Percentiles rank a stretch among this genome's conserved stretches.
These are phyloP conservation scores for Omphalea diandra DNA, from an alignment of 441 rosid genomes.

Conservation along the genomic window DNA sequence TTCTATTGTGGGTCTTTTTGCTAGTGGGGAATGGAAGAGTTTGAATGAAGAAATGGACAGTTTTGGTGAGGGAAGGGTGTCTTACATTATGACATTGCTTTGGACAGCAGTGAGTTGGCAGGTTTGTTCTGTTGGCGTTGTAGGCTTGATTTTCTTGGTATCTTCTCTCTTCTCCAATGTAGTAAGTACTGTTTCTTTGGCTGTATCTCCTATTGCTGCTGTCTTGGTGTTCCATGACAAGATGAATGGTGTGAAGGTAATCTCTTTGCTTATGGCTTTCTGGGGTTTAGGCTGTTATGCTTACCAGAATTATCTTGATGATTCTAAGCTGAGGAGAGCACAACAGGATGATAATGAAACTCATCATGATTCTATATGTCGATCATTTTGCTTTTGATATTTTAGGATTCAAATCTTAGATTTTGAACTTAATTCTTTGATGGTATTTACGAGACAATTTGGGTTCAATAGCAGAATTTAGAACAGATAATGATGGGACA, in stretches of 20 bases:
- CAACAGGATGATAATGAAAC: constrained; percentile 20
- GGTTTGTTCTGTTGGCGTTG: constrained; percentile 83
- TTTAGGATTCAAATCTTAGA: not conserved
- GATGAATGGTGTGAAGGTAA: constrained; percentile 74
- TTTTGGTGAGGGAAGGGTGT: constrained; percentile 50
- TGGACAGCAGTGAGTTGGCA: constrained; percentile 84
- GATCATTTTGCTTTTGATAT: constrained; percentile 1
- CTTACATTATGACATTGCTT: constrained; percentile 67
- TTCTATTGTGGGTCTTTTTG: constrained; percentile 57
- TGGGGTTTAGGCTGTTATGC: constrained; percentile 76
- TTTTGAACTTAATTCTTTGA: not conserved
- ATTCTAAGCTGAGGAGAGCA: constrained; percentile 45
- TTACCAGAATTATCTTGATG: constrained; percentile 78
- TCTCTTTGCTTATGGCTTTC: constrained; percentile 73
- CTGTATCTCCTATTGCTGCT: constrained; percentile 75
- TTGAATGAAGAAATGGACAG: constrained; percentile 64
- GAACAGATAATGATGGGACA: not conserved
- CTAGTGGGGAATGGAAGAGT: constrained; percentile 86
- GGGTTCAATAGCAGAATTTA: not conserved
- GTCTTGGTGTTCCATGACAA: constrained; percentile 66
- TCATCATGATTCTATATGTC: constrained; percentile 16
- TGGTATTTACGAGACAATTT: not conserved
- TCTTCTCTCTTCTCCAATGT: constrained; percentile 92
- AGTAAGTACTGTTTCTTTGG: constrained; percentile 71
- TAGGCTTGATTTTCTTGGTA: constrained; percentile 83